These are phyloP conservation scores for Dicorynia guianensis DNA, from an alignment of 306 rosid species.

Conservation along the genomic window DNA sequence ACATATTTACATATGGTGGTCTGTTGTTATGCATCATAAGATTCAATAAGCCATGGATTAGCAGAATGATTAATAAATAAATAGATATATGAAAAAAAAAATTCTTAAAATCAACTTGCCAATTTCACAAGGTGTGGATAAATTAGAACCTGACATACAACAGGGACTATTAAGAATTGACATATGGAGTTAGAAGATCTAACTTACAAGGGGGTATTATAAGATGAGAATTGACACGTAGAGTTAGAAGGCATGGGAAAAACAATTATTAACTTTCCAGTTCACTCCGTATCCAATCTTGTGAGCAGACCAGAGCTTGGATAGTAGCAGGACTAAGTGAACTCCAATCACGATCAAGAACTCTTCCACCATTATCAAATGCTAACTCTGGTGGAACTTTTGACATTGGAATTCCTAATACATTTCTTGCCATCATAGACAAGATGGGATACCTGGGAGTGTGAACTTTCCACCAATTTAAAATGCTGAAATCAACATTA, in stretches of 20 bases:
- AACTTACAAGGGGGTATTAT: slow-evolving; percentile 34
- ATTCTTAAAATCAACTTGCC: slow-evolving; percentile 37
- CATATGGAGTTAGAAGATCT: slow-evolving; percentile 44
- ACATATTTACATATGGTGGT: too few species aligned
- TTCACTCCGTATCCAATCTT: slow-evolving; percentile 95
- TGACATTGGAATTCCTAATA: slow-evolving; percentile 84
- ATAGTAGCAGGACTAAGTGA: slow-evolving; percentile 70
- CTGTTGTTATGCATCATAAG: not conserved
- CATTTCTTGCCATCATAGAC: slow-evolving; percentile 96
- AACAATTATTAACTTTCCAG: slow-evolving; percentile 67
- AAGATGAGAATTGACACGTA: slow-evolving; percentile 45
- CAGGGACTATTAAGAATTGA: slow-evolving; percentile 28
- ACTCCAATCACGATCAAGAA: slow-evolving; percentile 83
- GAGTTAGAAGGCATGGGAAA: slow-evolving; percentile 41
- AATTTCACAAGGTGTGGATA: slow-evolving; percentile 33
- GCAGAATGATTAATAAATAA: not conserved
- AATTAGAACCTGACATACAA: slow-evolving; percentile 34
- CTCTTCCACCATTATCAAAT: slow-evolving; percentile 58
- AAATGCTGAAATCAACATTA: slow-evolving; percentile 72
- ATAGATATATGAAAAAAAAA: slow-evolving; percentile 13
- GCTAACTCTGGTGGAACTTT: slow-evolving; percentile 72
- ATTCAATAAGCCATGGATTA: slow-evolving; percentile 12
- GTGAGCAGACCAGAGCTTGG: slow-evolving; percentile 93
- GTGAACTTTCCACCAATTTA: slow-evolving; percentile 99
- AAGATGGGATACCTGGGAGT: slow-evolving; percentile 94